These are phyloP conservation scores for Brassica nigra DNA, from an alignment of 345 rosid species.

Conservation along the genomic window DNA sequence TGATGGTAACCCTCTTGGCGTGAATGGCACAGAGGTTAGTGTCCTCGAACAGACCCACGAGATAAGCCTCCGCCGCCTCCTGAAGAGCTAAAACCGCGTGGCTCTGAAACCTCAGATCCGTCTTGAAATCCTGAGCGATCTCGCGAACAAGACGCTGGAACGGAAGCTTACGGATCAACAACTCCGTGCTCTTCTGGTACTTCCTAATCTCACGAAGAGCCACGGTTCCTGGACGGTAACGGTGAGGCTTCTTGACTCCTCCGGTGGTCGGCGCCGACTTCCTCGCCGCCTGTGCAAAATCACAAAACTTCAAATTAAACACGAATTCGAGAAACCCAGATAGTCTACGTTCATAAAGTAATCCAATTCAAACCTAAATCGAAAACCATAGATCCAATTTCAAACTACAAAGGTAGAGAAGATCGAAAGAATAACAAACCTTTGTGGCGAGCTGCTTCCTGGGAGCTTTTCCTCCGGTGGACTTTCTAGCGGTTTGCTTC, in stretches of 20 bases:
- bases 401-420: too few relatives aligned
- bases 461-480: conserved; percentile 66
- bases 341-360: too few relatives aligned
- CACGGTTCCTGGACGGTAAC: conserved; percentile 59
- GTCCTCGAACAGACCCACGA: conserved; percentile 69
- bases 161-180: conserved; percentile 55
- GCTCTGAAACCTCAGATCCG: conserved; percentile 43
- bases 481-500: conserved; percentile 66
- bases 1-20: conserved; percentile 77
- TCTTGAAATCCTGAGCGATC: conserved; percentile 62
- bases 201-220: conserved; percentile 64
- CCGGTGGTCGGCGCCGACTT: conserved; percentile 67
- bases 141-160: conserved; percentile 68
- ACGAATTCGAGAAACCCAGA: not conserved
- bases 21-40: conserved; percentile 63
- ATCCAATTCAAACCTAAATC: not conserved
- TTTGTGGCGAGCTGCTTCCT: conserved; percentile 66
- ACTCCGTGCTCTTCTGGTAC: conserved; percentile 57
- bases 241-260: conserved; percentile 67
- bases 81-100: conserved; percentile 41
- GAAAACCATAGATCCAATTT: not conserved
- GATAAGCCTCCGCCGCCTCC: conserved; percentile 66
- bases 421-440: conserved; percentile 31
- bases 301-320: not conserved
- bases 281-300: conserved; percentile 48